Percentiles rank a stretch among this genome's conserved stretches.
Conservation (phyloP, 306 rosid species). For the Rosa chinensis region DNA sequence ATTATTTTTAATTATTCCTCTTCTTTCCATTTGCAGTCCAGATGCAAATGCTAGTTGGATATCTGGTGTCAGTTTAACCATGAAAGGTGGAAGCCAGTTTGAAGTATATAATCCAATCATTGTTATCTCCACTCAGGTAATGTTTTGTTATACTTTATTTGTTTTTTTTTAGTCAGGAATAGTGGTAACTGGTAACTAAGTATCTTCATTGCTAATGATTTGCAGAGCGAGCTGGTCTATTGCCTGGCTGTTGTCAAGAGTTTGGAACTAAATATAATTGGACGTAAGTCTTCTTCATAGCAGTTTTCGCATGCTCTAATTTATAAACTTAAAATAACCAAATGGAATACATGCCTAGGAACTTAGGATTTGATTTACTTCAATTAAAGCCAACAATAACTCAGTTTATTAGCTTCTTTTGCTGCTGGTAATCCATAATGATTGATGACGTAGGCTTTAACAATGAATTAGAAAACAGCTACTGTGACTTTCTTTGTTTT, state of each 20-base stretch:
- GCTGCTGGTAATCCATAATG: neutral
- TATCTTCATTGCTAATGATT: conserved; percentile 20
- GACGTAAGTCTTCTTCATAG: conserved; percentile 66
- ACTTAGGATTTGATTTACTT: neutral
- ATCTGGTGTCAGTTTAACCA: conserved; percentile 69
- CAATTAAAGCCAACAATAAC: neutral
- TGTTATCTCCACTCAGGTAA: conserved; percentile 10
- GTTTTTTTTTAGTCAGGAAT: too few species aligned
- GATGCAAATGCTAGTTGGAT: conserved; percentile 65
- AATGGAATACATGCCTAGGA: neutral
- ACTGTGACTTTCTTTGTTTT: neutral
- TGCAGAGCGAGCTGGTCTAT: conserved; percentile 76
- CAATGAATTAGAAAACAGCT: neutral
- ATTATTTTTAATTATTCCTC: conserved; percentile 1
- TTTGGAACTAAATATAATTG: conserved; percentile 68
- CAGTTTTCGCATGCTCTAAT: conserved; percentile 15
- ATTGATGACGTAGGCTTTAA: neutral
- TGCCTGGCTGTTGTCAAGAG: conserved; percentile 91
- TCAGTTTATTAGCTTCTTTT: neutral
- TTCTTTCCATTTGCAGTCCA: conserved; percentile 52
- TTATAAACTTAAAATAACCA: conserved; percentile 13
- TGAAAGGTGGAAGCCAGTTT: conserved; percentile 79
- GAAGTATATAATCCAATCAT: conserved; percentile 75
- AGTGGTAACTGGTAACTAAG: neutral
- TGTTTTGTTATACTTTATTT: too few species aligned